phyloP scores from a whole-genome alignment of 495 filamentous ascomycete genomes.

The Patellaria atrata region DNA sequence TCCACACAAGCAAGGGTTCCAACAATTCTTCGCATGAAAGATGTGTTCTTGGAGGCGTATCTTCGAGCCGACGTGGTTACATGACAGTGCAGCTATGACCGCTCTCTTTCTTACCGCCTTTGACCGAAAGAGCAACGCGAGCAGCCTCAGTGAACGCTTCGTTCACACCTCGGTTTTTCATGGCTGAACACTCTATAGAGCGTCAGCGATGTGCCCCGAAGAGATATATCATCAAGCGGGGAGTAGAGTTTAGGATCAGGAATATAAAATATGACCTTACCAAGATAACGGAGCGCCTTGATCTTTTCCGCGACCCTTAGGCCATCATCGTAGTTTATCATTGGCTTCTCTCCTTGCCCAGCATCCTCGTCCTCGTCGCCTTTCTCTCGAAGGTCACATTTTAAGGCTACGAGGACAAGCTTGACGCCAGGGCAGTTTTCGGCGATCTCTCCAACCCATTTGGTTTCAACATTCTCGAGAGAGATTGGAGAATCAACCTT shows the following conservation, averaged over 20 bases:
- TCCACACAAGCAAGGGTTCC: too few species aligned
- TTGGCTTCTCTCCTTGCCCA: slow-evolving; percentile 41
- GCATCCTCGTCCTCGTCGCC: slow-evolving; percentile 42
- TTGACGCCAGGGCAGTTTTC: slow-evolving; percentile 94
- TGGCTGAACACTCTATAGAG: slow-evolving; percentile 80
- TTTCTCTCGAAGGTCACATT: slow-evolving; percentile 83
- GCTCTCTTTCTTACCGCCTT: slow-evolving; percentile 34
- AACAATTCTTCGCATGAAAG: too few species aligned
- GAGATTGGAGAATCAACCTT: slow-evolving; percentile 86
- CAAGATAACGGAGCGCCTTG: slow-evolving; percentile 74
- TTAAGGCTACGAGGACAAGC: slow-evolving; percentile 88
- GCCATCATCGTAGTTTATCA: slow-evolving; percentile 86
- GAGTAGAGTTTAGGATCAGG: neutral
- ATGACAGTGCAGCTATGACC: slow-evolving; percentile 23
- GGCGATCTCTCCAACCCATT: slow-evolving; percentile 95
- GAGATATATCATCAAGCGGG: too few species aligned
- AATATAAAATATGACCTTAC: too few species aligned
- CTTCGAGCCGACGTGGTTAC: too few species aligned
- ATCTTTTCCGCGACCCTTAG: slow-evolving; percentile 87
- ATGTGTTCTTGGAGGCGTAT: too few species aligned
- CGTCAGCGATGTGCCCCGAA: slow-evolving; percentile 2
- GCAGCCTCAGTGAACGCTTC: slow-evolving; percentile 98
- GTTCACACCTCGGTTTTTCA: slow-evolving; percentile 92
- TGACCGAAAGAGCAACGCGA: slow-evolving; percentile 86
- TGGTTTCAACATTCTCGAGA: slow-evolving; percentile 93